Base-by-base conservation (phyloP, 495 filamentous ascomycete species). In the Diplogelasinospora grovesii region DNA sequence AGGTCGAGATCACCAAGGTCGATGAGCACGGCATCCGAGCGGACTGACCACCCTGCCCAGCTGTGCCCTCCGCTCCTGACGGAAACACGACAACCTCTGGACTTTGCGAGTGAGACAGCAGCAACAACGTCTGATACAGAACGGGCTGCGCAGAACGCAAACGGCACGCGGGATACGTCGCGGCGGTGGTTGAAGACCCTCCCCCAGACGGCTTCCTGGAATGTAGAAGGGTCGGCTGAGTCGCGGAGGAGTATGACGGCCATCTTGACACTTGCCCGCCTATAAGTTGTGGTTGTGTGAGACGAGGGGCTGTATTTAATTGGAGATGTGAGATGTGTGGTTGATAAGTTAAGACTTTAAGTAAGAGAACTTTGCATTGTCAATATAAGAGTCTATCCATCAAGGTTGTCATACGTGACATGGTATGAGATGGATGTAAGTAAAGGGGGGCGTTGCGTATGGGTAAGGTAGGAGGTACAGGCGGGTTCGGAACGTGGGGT, bases 1-100 rank as follows among this genome's bases (percentile, higher is more conserved):
- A 54, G 11, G 22, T 55, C 48, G 39, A 55, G 51, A n/a, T 54
- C 55, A 1, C 57, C 64, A 2, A 74, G 50, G 39, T 78, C 73
- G 9, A 77, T 49, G 4, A 78, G 49, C 21, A 78, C 65, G 0
- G 73, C 69, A 38, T 71, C 54, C 8, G 71, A 60, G 1, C 68
- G 60, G 1, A 75, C 63, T 40, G 63, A 69, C 74, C 74, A 78
- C 1, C 59, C 70, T 0, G 69, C 66, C 69, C 66, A 74, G 18
- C 63, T 67, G 43, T 78, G 73, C 0, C 74, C 74, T n/a, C 73
- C 74, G 3, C 69, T 70, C 8, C 73, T 60, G 19, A 78, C 66
- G 3, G 68, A 66, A 11, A 78, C 57, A 0, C 67, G 53, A 30
- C 52, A 65, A 3, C 59, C 47, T n/a, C 45, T 27, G n/a, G 58